Evolutionary conservation across 1,284 basidiomycete genomes (phyloP).

Genomic region (Rhodotorula mucilaginosa): DNA sequence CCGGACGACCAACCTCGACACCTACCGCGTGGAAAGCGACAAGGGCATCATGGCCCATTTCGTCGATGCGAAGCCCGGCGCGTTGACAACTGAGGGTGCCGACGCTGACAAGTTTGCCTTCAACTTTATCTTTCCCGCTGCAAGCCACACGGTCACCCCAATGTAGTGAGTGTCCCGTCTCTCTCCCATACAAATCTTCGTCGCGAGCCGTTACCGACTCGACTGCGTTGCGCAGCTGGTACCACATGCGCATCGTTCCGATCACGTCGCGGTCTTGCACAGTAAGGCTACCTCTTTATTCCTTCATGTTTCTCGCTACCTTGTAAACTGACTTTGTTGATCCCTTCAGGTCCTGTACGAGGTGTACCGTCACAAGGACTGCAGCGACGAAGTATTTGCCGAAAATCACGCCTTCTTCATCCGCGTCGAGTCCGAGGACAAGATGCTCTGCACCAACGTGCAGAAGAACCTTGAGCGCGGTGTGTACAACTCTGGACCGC

Average conservation of each 20-base stretch:
- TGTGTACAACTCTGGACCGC: constrained; percentile 4
- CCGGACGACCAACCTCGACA: constrained; percentile 4
- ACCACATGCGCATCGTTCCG: constrained; percentile 11
- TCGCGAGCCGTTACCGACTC: background rate
- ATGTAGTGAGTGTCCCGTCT: background rate
- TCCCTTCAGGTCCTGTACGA: constrained; percentile 5
- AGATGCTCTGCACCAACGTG: constrained; percentile 10
- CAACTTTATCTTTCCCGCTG: constrained; percentile 9
- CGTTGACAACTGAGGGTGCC: background rate
- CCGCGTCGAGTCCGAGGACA: constrained; percentile 13
- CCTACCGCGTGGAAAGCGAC: background rate
- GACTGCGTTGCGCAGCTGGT: background rate
- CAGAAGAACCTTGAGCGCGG: constrained; percentile 14
- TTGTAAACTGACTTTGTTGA: too few relatives aligned
- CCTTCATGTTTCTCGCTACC: too few relatives aligned
- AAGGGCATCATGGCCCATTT: constrained; percentile 9
- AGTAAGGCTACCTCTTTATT: background rate
- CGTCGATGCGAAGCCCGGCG: constrained; percentile 11
- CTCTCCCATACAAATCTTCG: background rate
- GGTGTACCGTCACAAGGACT: constrained; percentile 14
- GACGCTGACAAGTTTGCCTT: constrained; percentile 17
- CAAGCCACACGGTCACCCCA: constrained; percentile 3
- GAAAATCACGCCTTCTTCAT: constrained; percentile 7
- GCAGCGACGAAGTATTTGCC: constrained; percentile 3
- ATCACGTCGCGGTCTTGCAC: background rate